Base-by-base conservation (phyloP, 1,284 basidiomycete species). In the Rhodotorula sp. region DNA sequence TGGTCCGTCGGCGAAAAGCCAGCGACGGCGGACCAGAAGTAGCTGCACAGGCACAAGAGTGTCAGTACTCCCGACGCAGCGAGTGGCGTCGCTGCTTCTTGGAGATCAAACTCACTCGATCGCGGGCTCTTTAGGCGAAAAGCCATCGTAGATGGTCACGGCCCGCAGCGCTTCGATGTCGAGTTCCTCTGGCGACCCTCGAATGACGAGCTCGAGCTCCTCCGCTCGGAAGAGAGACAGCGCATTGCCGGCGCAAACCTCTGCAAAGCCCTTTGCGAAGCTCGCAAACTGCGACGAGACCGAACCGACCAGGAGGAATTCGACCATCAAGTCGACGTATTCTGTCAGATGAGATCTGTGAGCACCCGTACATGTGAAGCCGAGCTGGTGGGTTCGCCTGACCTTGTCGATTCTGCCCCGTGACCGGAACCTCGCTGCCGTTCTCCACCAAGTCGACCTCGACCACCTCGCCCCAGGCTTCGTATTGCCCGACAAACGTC, bases 191-290 rank as follows among this genome's bases (percentile, higher is more conserved):
- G 68, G 60, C 28, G 69, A 74, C 0, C 78, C 78, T 18, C 77
- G 61, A 0, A 79, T 77, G 50, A 78, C 70, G 10, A 78, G 72
- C 66, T 79, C 78, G 49, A 79, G 71, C 63, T 79, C 78, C 52
- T 78, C 75, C 5, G 75, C 72, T 15, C 69, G 60, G 64, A 79
- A 74, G 21, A 79, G 71, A 3, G 71, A 72, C 49, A 79, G 66
- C 0, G 78, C 75, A 60, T 79, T 79, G 6, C 78, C 78, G 3
- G 67, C 66, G 38, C 68, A 69, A 31, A 77, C 77, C 49, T 77
- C 70, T 63, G 61, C 59, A 68, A 79, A 79, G 4, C 78, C 78
- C 7, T 66, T 50, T 15, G 75, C 70, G 63, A 79, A 79, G 7
- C 78, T 71, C n/a, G 69, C 64, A 65, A 76, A 78, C 48, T 77